phyloP scores from a whole-genome alignment of 805 yeast species.

The Lipomyces japonicus region DNA sequence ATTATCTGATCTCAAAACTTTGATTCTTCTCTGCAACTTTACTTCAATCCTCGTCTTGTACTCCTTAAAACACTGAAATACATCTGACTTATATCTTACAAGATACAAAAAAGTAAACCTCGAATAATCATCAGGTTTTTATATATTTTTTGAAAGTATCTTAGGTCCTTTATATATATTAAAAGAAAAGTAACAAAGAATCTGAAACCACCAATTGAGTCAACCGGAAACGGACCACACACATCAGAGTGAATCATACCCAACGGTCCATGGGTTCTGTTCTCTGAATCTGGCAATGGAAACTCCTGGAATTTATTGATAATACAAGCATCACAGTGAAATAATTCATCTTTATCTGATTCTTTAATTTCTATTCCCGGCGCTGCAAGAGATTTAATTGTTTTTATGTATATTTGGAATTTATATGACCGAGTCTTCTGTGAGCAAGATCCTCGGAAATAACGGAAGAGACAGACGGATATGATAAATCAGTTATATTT shows the following conservation, averaged over 20 bases:
- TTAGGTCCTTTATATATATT: no score
- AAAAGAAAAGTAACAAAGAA: slow-evolving; percentile 8
- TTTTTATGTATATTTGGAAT: background rate
- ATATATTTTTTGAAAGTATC: no score
- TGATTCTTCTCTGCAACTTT: background rate
- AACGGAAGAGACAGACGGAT: no score
- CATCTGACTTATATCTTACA: background rate
- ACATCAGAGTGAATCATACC: slow-evolving; percentile 10
- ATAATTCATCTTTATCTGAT: background rate
- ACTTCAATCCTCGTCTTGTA: background rate
- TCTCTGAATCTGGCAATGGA: background rate
- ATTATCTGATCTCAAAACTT: background rate
- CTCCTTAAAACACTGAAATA: background rate
- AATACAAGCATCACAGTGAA: background rate
- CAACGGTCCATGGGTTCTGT: background rate
- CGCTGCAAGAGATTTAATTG: background rate
- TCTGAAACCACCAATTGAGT: slow-evolving; percentile 3
- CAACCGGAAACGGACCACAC: slow-evolving; percentile 6
- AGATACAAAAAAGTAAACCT: background rate
- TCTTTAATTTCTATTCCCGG: background rate
- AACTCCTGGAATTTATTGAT: background rate
- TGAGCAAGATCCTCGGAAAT: background rate
- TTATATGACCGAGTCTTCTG: background rate
- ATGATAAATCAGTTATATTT: no score
- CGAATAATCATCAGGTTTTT: background rate